Percentiles rank a stretch among this genome's conserved stretches.
phyloP scores from a whole-genome alignment of 2,329 filamentous ascomycete genomes.

The Ophiognomonia clavigignenti-juglandacearum region DNA sequence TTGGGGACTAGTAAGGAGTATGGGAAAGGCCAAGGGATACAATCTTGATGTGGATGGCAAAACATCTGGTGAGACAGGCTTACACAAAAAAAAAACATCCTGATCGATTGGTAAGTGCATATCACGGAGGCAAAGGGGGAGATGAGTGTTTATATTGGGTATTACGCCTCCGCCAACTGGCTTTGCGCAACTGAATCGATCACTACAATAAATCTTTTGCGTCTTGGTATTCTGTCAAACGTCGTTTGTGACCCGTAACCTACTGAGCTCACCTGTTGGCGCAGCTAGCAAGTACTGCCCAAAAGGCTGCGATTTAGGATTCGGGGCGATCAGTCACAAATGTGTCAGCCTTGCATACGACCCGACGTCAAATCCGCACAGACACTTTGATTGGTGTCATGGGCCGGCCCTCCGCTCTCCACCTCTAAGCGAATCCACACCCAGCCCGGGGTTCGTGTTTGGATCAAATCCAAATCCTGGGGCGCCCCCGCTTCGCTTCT shows the following conservation, averaged over 20 bases:
- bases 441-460: neutral
- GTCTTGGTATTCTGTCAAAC: neutral
- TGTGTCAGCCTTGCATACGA: neutral
- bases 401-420: no score
- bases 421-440: no score
- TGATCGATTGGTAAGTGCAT: neutral
- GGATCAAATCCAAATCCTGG: neutral
- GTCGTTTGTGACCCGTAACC: neutral
- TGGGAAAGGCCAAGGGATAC: neutral
- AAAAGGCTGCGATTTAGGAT: no score
- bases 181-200: neutral
- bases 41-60: neutral
- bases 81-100: neutral
- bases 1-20: neutral
- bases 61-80: neutral
- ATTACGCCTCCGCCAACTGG: neutral
- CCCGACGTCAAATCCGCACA: neutral
- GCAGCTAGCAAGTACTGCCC: no score
- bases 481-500: neutral
- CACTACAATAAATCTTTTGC: neutral
- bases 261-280: neutral
- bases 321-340: no score
- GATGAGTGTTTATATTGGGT: neutral
- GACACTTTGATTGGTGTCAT: neutral
- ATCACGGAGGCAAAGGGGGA: neutral